Conservation (phyloP, 169 alveolate genomes). For the Eimeria tenella region DNA sequence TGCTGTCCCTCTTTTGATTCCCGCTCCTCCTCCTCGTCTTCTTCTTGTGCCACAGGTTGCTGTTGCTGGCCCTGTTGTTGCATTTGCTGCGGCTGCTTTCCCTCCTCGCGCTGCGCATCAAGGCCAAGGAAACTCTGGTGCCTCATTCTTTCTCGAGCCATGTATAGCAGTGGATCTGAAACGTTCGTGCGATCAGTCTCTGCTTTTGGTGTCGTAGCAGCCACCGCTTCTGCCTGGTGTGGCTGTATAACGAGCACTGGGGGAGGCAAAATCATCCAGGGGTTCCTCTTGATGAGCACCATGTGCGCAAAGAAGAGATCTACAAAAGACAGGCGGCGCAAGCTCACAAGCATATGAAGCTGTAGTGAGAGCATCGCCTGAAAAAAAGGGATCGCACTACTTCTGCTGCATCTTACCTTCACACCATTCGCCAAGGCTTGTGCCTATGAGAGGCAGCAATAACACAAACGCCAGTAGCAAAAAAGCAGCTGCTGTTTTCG, state of each 20-base stretch:
- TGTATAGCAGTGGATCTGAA: slow-evolving; percentile 11
- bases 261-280: slow-evolving; percentile 57
- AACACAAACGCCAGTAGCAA: slow-evolving; percentile 62
- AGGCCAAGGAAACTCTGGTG: slow-evolving; percentile 43
- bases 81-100: background rate
- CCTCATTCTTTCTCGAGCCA: slow-evolving; percentile 27
- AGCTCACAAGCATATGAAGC: background rate
- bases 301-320: slow-evolving; percentile 54
- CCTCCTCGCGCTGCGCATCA: background rate
- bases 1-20: background rate
- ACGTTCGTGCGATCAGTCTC: background rate
- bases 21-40: background rate
- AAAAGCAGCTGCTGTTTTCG: slow-evolving; percentile 57
- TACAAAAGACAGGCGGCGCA: background rate
- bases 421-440: slow-evolving; percentile 56
- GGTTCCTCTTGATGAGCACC: slow-evolving; percentile 68
- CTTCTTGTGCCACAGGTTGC: background rate
- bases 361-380: background rate
- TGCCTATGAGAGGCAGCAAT: slow-evolving; percentile 32
- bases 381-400: background rate
- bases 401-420: slow-evolving; percentile 58
- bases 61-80: background rate
- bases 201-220: slow-evolving; percentile 2
- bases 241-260: slow-evolving; percentile 4
- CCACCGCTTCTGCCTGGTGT: background rate